Percentiles rank a stretch among this genome's conserved stretches.
Evolutionary conservation across 768 basidiomycete genomes (phyloP).

Genomic region (Strobilomyces echinocephalus): DNA sequence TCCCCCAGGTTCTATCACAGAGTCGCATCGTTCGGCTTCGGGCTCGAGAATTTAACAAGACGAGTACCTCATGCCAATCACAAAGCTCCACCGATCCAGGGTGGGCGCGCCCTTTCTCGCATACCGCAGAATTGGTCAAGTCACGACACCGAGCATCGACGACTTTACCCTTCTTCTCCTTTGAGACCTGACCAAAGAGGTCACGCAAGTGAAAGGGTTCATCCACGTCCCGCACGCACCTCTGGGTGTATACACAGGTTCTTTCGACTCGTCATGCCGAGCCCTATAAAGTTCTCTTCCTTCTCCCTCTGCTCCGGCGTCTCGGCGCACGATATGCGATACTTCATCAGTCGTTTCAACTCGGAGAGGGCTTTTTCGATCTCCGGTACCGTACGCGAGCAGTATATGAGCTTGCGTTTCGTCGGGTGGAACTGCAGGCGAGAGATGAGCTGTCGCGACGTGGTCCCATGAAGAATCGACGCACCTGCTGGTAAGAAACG

Average conservation of each 20-base stretch:
- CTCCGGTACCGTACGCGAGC: slow-evolving; percentile 98
- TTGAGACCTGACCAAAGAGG: slow-evolving; percentile 61
- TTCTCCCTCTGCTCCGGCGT: slow-evolving; percentile 70
- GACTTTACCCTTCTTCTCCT: slow-evolving; percentile 97
- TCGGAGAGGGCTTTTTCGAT: slow-evolving; percentile 98
- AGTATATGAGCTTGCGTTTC: slow-evolving; percentile 93
- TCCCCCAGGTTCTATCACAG: slow-evolving; percentile 68
- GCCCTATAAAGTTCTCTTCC: slow-evolving; percentile 77
- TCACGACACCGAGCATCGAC: slow-evolving; percentile 97
- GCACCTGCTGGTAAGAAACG: slow-evolving; percentile 92
- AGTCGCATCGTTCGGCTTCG: slow-evolving; percentile 1
- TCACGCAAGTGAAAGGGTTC: not conserved
- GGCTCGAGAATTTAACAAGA: not conserved
- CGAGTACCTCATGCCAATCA: slow-evolving; percentile 89
- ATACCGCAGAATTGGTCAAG: slow-evolving; percentile 78
- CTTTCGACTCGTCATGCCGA: slow-evolving; percentile 93
- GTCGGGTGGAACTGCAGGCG: slow-evolving; percentile 77
- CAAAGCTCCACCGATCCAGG: slow-evolving; percentile 92
- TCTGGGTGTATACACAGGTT: slow-evolving; percentile 95
- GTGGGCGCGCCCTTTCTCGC: slow-evolving; percentile 77
- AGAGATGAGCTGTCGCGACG: not conserved
- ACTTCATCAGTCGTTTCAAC: slow-evolving; percentile 88
- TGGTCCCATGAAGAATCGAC: slow-evolving; percentile 21
- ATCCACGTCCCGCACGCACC: slow-evolving; percentile 39
- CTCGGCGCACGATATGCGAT: slow-evolving; percentile 70